Base-by-base conservation (phyloP, 2,329 filamentous ascomycete genomes). In the Cercospora sp. region DNA sequence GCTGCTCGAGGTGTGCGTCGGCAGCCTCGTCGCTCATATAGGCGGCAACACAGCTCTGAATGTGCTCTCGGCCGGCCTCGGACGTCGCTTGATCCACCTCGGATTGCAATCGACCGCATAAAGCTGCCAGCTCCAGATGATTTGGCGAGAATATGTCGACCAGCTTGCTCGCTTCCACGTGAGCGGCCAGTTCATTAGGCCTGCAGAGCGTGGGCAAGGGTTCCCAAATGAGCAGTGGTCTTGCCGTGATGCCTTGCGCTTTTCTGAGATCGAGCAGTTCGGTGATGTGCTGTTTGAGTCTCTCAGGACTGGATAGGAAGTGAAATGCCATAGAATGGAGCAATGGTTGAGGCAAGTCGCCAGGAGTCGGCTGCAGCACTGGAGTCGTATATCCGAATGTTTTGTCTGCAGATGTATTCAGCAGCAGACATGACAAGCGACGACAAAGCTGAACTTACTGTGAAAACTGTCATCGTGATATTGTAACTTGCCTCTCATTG, bases 121-220 rank as follows among this genome's bases (percentile, higher is more conserved):
- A 69, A 1, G 66, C 65, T 8, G 64, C 68, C 3, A 77, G 70
- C 68, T 77, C 75, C 5, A 68, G 63, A 58, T 77, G 75, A 45
- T 77, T 77, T n/a, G 75, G 75, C 6, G 75, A 77, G 66, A 76
- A 77, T 12, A 77, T 71, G 18, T 73, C 69, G 7, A 76, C 73
- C 0, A 73, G 42, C 18, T 62, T 65, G 31, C 66, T 67, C 6
- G 69, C 71, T 10, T 69, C 51, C n/a, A 70, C 53, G 53, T 76
- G 74, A 20, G 42, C 59, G 5, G 64, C 63, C 8, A 75, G 66
- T 3, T 68, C 71, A 6, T 71, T 67, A 6, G 72, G 68, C 3
- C 64, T 72, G 68, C 75, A 76, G 7, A 69, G 68, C 60, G 73
- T 73, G 7, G 75, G 68, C 28, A 73, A 70, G 10, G 75, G 75